Evolutionary conservation across 2,329 filamentous ascomycete species (phyloP).

Genomic region (Balansia obtecta): DNA sequence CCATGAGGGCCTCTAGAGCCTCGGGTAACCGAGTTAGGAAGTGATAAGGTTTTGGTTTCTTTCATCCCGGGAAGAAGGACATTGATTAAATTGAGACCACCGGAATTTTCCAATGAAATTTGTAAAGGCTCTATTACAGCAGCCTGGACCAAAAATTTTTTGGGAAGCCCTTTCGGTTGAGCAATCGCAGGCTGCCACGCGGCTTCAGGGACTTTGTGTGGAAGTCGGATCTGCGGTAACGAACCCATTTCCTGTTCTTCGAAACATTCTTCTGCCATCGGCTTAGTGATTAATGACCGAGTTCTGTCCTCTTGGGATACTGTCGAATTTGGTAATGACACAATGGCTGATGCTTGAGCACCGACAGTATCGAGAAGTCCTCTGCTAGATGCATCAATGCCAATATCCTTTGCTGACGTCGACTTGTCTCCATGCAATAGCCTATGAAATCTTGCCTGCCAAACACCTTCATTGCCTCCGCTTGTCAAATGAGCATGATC

Average conservation of each 20-base stretch:
- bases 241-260: slow-evolving; percentile 73
- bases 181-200: slow-evolving; percentile 49
- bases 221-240: slow-evolving; percentile 58
- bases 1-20: slow-evolving; percentile 15
- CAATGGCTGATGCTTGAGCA: slow-evolving; percentile 45
- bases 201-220: slow-evolving; percentile 45
- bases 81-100: slow-evolving; percentile 23
- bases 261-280: slow-evolving; percentile 68
- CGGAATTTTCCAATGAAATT: slow-evolving; percentile 20
- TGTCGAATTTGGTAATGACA: slow-evolving; percentile 45
- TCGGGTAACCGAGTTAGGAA: slow-evolving; percentile 23
- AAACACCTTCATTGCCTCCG: slow-evolving; percentile 32
- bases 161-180: slow-evolving; percentile 41
- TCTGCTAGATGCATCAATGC: slow-evolving; percentile 56
- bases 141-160: slow-evolving; percentile 33
- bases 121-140: slow-evolving; percentile 22
- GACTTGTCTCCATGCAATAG: slow-evolving; percentile 60
- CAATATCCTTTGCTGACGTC: slow-evolving; percentile 42
- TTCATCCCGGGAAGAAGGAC: slow-evolving; percentile 30
- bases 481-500: slow-evolving; percentile 10
- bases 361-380: slow-evolving; percentile 47
- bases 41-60: slow-evolving; percentile 24
- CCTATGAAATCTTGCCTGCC: slow-evolving; percentile 78
- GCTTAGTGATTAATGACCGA: slow-evolving; percentile 44
- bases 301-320: slow-evolving; percentile 20